Evolutionary conservation across 352 stramenopile species (phyloP).

Genomic region (Phytophthora fragariae): DNA sequence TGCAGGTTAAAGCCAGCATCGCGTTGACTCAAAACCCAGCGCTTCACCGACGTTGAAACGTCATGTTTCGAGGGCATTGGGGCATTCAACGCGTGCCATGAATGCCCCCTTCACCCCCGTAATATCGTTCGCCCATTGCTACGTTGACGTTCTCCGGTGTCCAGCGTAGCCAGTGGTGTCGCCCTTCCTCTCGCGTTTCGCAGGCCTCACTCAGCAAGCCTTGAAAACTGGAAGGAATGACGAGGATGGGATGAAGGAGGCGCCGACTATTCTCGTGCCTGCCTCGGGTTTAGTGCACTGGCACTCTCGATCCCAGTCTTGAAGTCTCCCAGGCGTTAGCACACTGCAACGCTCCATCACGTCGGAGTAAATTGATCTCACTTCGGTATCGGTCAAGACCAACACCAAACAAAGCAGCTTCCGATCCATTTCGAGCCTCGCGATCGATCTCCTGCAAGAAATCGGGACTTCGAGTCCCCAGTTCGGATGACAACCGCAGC

Average conservation of each 20-base stretch:
- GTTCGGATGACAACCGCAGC: slow-evolving; percentile 1
- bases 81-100: slow-evolving; percentile 2
- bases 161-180: slow-evolving; percentile 18
- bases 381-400: slow-evolving; percentile 8
- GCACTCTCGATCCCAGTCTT: slow-evolving; percentile 27
- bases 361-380: slow-evolving; percentile 11
- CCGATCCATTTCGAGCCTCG: background rate
- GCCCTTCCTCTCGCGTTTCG: slow-evolving; percentile 26
- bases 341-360: slow-evolving; percentile 8
- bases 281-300: slow-evolving; percentile 6
- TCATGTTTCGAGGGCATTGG: slow-evolving; percentile 3
- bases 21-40: slow-evolving; percentile 14
- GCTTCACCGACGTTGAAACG: slow-evolving; percentile 22
- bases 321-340: slow-evolving; percentile 20
- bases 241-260: slow-evolving; percentile 15
- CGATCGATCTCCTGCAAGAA: background rate
- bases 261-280: slow-evolving; percentile 30
- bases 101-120: background rate
- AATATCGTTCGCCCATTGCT: slow-evolving; percentile 5
- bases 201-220: slow-evolving; percentile 6
- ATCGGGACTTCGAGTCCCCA: slow-evolving; percentile 5
- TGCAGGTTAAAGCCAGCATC: slow-evolving; percentile 2
- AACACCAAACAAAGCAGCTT: background rate
- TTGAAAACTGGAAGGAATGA: slow-evolving; percentile 16
- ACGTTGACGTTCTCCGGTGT: slow-evolving; percentile 12